Evolutionary conservation across 768 basidiomycete species (phyloP), one percentile per base, ranked within the genome.

Genomic region (Podaxis sp.): DNA sequence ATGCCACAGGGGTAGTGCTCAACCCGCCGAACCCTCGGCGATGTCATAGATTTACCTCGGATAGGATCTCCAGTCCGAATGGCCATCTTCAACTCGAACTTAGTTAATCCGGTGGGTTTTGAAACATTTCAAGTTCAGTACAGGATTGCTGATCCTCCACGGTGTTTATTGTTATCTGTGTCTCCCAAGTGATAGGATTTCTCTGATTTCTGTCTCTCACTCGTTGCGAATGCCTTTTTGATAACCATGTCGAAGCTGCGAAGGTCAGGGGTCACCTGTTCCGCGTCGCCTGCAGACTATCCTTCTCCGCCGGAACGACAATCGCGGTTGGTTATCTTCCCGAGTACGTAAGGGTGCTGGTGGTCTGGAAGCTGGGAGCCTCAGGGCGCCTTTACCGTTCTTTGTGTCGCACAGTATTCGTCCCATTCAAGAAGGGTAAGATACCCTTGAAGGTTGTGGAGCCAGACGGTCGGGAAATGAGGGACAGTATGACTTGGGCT

Each of bases 311-410:
- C 15, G 72, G 68, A 24, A 74, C 69, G 30, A 72, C 66, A n/a
- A 74, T 72, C 2, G 63, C 63, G 7, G 70, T 72, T 28, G 70
- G 71, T 59, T 72, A 72, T 64, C 72, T 72, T 56, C 70, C 71
- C 72, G 71, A 38, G 15, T 44, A 17, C 42, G 42, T 44, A 19
- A 44, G 42, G 42, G 42, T 28, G 28, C 28, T 28, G 4, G 28
- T 28, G 7, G 30, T 9, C 30, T 33, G 30, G 30, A 8, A 33
- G 30, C 30, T 2, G 8, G 30, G 30, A 9, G 30, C 7, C 8
- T 33, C 30, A 9, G 30, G 30, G 30, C 7, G 30, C 30, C 30
- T 33, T 8, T 1, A 1, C 8, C 30, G 8, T 33, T 9, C 30
- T 9, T 9, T 6, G 30, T 9, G 30, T 9, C 30, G 8, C 7